These are phyloP conservation scores for Nakazawaea anatomiae DNA, from an alignment of 805 yeast genomes.

Conservation along the genomic window DNA sequence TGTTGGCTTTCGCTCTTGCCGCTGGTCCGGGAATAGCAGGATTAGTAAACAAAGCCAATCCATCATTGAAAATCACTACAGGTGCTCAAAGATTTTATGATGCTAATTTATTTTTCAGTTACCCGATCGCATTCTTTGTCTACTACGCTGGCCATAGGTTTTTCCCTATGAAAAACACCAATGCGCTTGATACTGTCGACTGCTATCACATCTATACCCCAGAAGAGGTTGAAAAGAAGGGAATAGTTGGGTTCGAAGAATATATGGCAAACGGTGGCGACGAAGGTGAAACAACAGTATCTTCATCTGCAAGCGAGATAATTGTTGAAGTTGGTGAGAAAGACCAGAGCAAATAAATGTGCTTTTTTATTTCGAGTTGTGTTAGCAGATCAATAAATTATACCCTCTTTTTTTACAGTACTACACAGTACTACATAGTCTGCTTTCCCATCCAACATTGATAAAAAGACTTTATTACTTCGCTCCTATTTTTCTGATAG, in stretches of 20 bases:
- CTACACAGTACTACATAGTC: not conserved
- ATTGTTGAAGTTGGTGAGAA: constrained; percentile 1
- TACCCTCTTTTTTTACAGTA: not conserved
- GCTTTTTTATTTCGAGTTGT: not conserved
- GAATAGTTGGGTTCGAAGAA: constrained; percentile 11
- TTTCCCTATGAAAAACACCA: constrained; percentile 18
- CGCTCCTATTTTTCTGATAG: too few relatives aligned
- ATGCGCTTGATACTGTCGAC: constrained; percentile 18
- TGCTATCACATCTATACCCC: constrained; percentile 22
- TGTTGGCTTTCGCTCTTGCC: constrained; percentile 25
- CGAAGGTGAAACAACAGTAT: not conserved
- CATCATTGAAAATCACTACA: constrained; percentile 16
- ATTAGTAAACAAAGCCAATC: constrained; percentile 24
- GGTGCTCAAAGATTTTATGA: constrained; percentile 23
- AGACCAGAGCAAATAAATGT: not conserved
- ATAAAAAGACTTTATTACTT: too few relatives aligned
- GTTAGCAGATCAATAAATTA: too few relatives aligned
- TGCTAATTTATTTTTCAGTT: constrained; percentile 25
- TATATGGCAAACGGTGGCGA: not conserved
- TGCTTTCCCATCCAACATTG: too few relatives aligned
- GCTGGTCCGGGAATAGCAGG: constrained; percentile 35
- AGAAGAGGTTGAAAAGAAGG: constrained; percentile 20
- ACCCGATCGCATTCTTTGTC: constrained; percentile 21
- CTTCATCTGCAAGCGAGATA: not conserved
- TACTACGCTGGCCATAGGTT: constrained; percentile 18